These are phyloP conservation scores for Mortierella antarctica DNA, from an alignment of 192 early-diverging fungal genomes.

Conservation along the genomic window DNA sequence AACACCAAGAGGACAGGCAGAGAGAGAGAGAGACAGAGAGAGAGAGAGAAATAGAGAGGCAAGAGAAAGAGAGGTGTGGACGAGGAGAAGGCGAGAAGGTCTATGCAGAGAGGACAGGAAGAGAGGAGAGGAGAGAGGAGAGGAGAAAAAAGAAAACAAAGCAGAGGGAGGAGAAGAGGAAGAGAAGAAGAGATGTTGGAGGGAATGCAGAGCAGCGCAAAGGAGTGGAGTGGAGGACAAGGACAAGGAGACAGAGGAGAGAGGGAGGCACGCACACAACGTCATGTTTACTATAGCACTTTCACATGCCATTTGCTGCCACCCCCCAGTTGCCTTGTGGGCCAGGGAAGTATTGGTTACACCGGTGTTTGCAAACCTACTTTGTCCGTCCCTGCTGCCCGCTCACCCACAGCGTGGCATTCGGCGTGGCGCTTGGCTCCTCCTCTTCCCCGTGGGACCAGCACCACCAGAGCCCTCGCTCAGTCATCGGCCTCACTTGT, in stretches of 20 bases:
- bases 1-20: not conserved
- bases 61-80: not conserved
- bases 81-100: not conserved
- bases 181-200: not conserved
- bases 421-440: too few species aligned
- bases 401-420: too few species aligned
- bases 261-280: not conserved
- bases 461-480: too few species aligned
- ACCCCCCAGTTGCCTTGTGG: too few species aligned
- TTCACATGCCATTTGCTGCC: too few species aligned
- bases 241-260: not conserved
- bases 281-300: not conserved
- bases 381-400: too few species aligned
- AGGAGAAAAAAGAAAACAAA: not conserved
- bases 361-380: too few species aligned
- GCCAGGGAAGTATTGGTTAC: too few species aligned
- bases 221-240: not conserved
- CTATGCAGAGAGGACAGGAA: not conserved
- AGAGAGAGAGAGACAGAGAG: not conserved
- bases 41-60: not conserved
- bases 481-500: too few species aligned
- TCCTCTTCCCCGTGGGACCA: too few species aligned
- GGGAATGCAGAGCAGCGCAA: not conserved
- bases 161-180: not conserved
- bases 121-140: not conserved